A percentile compares a stretch with the other conserved stretches of the same genome.
Conservation (phyloP, 306 rosid genomes). For the Quercus mongolica region DNA sequence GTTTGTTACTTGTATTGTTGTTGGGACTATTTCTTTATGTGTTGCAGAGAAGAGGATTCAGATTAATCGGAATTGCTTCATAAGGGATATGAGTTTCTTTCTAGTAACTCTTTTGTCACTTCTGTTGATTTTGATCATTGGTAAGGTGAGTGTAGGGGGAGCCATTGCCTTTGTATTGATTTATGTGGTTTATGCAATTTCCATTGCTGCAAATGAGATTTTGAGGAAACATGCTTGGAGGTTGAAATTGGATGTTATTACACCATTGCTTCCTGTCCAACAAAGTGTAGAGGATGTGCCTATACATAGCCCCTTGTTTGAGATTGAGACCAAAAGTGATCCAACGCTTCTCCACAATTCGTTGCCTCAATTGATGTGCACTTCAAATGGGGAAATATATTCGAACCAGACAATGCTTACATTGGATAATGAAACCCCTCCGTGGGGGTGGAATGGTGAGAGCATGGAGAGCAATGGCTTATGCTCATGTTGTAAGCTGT, state of each 20-base stretch:
- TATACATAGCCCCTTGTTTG: constrained; percentile 61
- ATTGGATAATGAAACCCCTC: constrained; percentile 47
- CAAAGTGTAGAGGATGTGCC: constrained; percentile 66
- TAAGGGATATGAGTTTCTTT: constrained; percentile 88
- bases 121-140: constrained; percentile 57
- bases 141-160: constrained; percentile 53
- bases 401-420: constrained; percentile 54
- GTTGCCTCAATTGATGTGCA: constrained; percentile 98
- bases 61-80: constrained; percentile 71
- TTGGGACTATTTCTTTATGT: constrained; percentile 72
- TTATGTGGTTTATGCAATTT: constrained; percentile 71
- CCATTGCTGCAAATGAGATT: constrained; percentile 81
- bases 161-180: constrained; percentile 70
- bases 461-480: constrained; percentile 11
- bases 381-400: constrained; percentile 89
- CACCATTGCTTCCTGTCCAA: constrained; percentile 83
- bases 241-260: constrained; percentile 64
- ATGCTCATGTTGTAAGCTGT: constrained; percentile 25
- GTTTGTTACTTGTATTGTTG: constrained; percentile 90
- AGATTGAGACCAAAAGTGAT: constrained; percentile 46
- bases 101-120: constrained; percentile 56
- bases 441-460: constrained; percentile 95
- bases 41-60: constrained; percentile 59
- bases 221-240: constrained; percentile 59
- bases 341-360: constrained; percentile 73